Evolutionary conservation across 208 protist genomes (phyloP).

Genomic region (Blastocrithidia nonstop): DNA sequence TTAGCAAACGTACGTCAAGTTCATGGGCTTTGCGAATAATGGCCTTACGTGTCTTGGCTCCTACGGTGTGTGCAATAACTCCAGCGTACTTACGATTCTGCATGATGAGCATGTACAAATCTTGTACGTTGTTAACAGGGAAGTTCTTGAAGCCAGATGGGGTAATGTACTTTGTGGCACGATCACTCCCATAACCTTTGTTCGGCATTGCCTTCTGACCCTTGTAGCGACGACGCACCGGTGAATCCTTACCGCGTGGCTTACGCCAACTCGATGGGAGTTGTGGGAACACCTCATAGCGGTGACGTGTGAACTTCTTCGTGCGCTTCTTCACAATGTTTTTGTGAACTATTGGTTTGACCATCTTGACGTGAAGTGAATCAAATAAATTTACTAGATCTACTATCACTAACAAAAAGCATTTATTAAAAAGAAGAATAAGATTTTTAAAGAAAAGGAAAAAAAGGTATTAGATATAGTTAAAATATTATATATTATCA

Average conservation of each 20-base stretch:
- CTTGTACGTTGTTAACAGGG: slow-evolving; percentile 88
- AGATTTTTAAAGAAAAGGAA: slow-evolving; percentile 2
- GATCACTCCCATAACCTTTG: slow-evolving; percentile 98
- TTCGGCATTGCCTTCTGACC: slow-evolving; percentile 94
- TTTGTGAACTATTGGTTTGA: slow-evolving; percentile 84
- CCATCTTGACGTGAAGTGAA: slow-evolving; percentile 41
- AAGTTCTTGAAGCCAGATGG: slow-evolving; percentile 97
- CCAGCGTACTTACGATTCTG: slow-evolving; percentile 98
- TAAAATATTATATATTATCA: slow-evolving; percentile 1
- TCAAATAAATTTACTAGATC: slow-evolving; percentile 1
- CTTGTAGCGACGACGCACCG: slow-evolving; percentile 95
- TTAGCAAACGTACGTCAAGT: slow-evolving; percentile 97
- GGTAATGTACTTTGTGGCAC: slow-evolving; percentile 91
- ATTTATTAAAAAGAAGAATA: slow-evolving; percentile 1
- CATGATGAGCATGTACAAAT: slow-evolving; percentile 99
- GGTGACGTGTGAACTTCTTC: slow-evolving; percentile 94
- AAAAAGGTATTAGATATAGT: slow-evolving; percentile 1
- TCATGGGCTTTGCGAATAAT: slow-evolving; percentile 96
- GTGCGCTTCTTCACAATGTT: slow-evolving; percentile 96
- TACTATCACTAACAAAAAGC: no score
- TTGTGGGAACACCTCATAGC: slow-evolving; percentile 87
- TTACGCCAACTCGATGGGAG: slow-evolving; percentile 94
- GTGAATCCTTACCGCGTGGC: slow-evolving; percentile 98
- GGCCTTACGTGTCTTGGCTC: slow-evolving; percentile 88
- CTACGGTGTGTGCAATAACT: slow-evolving; percentile 93